Conservation (phyloP, 2,329 filamentous ascomycete genomes). For the Xylariaceae sp. region DNA sequence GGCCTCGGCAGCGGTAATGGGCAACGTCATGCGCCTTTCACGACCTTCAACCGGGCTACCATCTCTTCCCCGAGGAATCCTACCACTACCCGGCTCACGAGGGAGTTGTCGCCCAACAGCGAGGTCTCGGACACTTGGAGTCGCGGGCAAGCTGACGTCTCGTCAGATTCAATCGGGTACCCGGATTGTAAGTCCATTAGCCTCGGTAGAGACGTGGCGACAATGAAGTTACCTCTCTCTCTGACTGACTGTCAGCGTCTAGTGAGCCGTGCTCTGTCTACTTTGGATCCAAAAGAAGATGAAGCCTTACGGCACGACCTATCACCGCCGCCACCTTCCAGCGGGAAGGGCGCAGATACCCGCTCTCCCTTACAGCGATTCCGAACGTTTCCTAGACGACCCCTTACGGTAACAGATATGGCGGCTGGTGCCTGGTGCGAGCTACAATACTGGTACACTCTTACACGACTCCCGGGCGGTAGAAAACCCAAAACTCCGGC, state of each 20-base stretch:
- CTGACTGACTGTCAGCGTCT: constrained; percentile 61
- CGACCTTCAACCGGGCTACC: background rate
- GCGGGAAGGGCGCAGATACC: constrained; percentile 33
- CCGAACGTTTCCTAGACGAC: constrained; percentile 68
- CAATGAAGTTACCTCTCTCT: constrained; percentile 20
- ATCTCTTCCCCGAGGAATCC: background rate
- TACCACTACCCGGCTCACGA: background rate
- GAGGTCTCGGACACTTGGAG: background rate
- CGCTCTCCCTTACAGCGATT: constrained; percentile 69
- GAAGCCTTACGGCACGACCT: constrained; percentile 9
- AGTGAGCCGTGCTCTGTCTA: constrained; percentile 48
- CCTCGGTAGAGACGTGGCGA: constrained; percentile 6
- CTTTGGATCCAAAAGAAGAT: constrained; percentile 15
- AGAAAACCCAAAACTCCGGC: constrained; percentile 69
- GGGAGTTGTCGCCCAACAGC: background rate
- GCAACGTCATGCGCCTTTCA: background rate
- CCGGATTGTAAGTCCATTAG: constrained; percentile 45
- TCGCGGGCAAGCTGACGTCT: constrained; percentile 4
- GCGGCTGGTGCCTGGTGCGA: constrained; percentile 93
- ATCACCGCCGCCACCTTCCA: too few species aligned
- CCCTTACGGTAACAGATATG: constrained; percentile 82
- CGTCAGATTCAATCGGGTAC: constrained; percentile 35
- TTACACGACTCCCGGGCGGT: constrained; percentile 67
- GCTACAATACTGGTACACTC: constrained; percentile 82
- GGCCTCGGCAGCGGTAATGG: constrained; percentile 1